These are phyloP conservation scores for Luffa acutangula DNA, from an alignment of 306 rosid species.

Conservation along the genomic window DNA sequence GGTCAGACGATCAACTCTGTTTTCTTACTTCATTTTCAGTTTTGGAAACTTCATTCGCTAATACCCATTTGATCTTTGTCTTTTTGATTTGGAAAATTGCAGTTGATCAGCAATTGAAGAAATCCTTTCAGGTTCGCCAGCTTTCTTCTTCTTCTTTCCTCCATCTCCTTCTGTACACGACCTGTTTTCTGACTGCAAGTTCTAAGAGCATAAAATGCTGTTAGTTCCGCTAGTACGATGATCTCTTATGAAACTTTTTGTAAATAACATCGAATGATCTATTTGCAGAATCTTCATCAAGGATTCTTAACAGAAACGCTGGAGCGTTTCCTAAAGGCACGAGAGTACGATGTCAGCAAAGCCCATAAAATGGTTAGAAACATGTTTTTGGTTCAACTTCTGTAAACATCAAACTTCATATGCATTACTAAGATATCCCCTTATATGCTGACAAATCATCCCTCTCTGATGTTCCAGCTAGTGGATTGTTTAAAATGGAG, in stretches of 20 bases:
- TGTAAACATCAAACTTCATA: neutral
- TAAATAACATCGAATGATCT: neutral
- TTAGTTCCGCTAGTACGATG: neutral
- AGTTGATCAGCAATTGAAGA: conserved; percentile 68
- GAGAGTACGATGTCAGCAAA: conserved; percentile 68
- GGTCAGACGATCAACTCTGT: conserved; percentile 28
- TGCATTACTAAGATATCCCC: neutral
- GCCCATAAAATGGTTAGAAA: conserved; percentile 79
- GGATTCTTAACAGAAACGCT: conserved; percentile 53
- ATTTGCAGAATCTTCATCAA: conserved; percentile 79
- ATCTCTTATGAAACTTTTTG: neutral
- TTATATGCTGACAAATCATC: neutral
- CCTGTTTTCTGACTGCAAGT: neutral
- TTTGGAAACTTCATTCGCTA: neutral
- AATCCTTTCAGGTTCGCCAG: conserved; percentile 65
- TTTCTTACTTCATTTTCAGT: neutral
- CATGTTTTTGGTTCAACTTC: neutral
- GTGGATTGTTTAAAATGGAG: conserved; percentile 84
- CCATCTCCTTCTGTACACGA: neutral
- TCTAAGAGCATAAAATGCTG: neutral
- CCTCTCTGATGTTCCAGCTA: conserved; percentile 42
- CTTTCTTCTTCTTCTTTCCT: neutral
- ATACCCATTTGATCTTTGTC: neutral
- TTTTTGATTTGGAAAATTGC: conserved; percentile 18
- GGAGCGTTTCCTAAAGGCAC: conserved; percentile 68